Base-by-base conservation (phyloP, 495 filamentous ascomycete species). In the Aspergillus wentii region DNA sequence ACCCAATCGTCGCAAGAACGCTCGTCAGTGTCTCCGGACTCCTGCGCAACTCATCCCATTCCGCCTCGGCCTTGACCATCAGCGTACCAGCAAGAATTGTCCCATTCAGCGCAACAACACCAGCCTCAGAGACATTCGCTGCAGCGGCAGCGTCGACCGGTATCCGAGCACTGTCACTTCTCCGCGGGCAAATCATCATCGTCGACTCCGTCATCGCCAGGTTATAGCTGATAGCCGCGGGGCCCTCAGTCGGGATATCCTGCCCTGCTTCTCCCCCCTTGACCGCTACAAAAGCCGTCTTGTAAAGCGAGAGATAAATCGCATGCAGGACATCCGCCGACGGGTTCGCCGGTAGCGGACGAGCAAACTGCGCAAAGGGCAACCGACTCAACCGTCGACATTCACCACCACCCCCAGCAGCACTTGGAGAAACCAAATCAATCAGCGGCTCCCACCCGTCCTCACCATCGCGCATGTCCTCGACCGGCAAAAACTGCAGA, bases 81-180 rank as follows among this genome's bases (percentile, higher is more conserved):
- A 89, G 65, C 19, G 85, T 91, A 1, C 83, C 86, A n/a, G 79
- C 87, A 14, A 94, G 62, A 32, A 88, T 64, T 0, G 87, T 91
- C 14, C 87, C 87, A 43, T 94, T 91, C 15, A 91, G 55, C 10
- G 76, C 72, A 13, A 90, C 58, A 28, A 66, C 65, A 0, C 83
- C 84, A 3, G 78, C 54, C 3, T 68, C 66, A 3, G 48, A 50
- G 0, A 72, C 63, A 23, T 68, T 59, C 14, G 45, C 44, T 6
- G 39, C 47, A 3, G 40, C 40, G 0, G 25, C 49, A 4, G 25
- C 17, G 30, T 56, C 54, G 4, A 64, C 46, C 0, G 58, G 51
- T 9, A 79, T 46, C 3, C 36, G 44, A 1, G 57, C 59, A 2
- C 56, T 63, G 39, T 72, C 74, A 29, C 52, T 62, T 36, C 52